Evolutionary conservation across 192 early-diverging fungal genomes (phyloP), one percentile per base, ranked within the genome.

Genomic region (Phycomyces nitens): DNA sequence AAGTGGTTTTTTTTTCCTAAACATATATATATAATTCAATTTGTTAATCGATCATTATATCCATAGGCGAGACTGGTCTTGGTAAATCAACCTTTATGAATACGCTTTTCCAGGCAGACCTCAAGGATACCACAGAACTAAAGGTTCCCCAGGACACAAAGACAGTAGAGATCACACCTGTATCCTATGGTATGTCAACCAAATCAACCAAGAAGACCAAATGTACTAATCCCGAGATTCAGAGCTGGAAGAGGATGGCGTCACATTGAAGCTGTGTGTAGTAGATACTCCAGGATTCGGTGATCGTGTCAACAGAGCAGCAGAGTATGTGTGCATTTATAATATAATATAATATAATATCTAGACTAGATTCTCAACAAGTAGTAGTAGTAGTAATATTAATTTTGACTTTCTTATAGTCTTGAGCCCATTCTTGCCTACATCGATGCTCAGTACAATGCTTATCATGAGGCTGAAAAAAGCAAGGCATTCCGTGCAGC

Each of bases 71-170:
- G 73, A 97, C 92, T 60, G 97, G 97, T 58, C 82, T 94, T n/a
- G 97, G 97, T 63, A 99, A 99, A 82, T 94, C 97, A 22, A 99
- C 97, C 15, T 99, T 95, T 71, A 90, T 99, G 86, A 98, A 99
- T 84, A 99, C 97, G 8, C 84, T 99, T 54, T 94, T 99, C 80
- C 90, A 95, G 58, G 92, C 95, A 20, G 90, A 96, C 62, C 80
- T 98, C 53, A 82, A 90, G 54, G 93, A 96, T 62, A 89, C 89
- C 62, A 84, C 84, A 47, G 74, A 77, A 24, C 75, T 77, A 41
- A 77, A 76, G 50, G 78, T 77, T 51, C 68, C 80, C 0, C 70
- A 82, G 50, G 51, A 79, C 8, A 86, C 89, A 66, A 88, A 96
- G 80, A 96, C 96, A 9, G 92, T 92, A 15, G 86, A 94, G 76